Base-by-base conservation (phyloP, 2,329 filamentous ascomycete genomes). In the Beauveria sp. region DNA sequence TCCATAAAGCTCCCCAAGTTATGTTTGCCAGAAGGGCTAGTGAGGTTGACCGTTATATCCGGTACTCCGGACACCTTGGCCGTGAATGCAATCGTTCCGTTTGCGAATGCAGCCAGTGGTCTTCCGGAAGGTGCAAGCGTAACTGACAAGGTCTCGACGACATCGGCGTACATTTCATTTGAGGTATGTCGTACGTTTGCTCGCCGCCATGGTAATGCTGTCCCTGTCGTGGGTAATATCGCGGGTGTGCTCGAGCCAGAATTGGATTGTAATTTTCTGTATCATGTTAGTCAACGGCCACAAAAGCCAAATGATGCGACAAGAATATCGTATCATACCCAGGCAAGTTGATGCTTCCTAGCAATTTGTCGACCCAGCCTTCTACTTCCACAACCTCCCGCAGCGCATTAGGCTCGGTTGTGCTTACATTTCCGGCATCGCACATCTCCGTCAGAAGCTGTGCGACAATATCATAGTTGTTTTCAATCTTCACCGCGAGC, bases 401-500 rank as follows among this genome's bases (percentile, higher is more conserved):
- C 69, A 99, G 76, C 22, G 92, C 91, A 78, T 99, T 97, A 10
- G 90, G 89, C 73, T 99, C 94, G 1, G 93, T 97, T 61, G 91
- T 96, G 69, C 84, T 89, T 41, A 97, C 83, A n/a, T 87, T 83
- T 18, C 94, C 94, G 46, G 87, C 91, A 79, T 99, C 94, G 72
- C 94, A 97, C 89, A 99, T 96, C 76, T 99, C 94, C 64, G 87
- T 91, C 62, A 97, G 80, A 28, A 99, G 78, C 76, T 99, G 94
- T 20, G 92, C 92, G 40, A 96, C 89, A 30, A 97, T 88, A 84
- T 97, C 91, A 75, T 97, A 97, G 74, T 86, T 92, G 66, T 80
- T 83, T 74, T 97, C 92, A 65, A 99, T 88, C 78, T 94, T 96
- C 70, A 83, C 84, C 22, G 92, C 88, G 61, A 97, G 79, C 54